Base-by-base conservation (phyloP, 345 rosid species). In the Eutrema japonicum region DNA sequence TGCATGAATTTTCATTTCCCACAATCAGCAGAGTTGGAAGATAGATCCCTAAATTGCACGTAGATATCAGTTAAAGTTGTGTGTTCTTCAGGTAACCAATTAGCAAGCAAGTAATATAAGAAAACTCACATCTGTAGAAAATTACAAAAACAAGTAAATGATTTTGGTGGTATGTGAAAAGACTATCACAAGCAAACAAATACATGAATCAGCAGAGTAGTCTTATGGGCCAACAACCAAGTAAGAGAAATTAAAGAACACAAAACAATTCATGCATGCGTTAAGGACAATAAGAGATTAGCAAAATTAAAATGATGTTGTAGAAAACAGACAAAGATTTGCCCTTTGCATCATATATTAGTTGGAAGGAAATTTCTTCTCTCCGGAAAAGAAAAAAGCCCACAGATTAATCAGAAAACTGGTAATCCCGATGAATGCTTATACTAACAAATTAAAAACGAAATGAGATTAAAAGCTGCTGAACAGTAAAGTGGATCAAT, bases 191-290 rank as follows among this genome's bases (percentile, higher is more conserved):
- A 22, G 8, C 36, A 50, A 66, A 37, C 27, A 37, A 22, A 67
- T 40, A 50, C 35, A 49, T 22, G 40, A 50, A 66, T 22, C 27
- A 51, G 48, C 48, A 51, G 37, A 52, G 49, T 38, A 51, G 71
- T 52, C 54, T 50, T 67, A 52, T 67, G 50, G 71, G 71, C 29
- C 61, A 67, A 67, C 71, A 67, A 67, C 71, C 49, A 67, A 27
- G 27, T n/a, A 52, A 40, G 27, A 5, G 14, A 52, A 0, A 30
- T 32, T 42, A 30, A 54, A 10, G 9, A 43, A 32, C 10, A 55
- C 33, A 18, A 55, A 68, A 67, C 49, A 66, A 51, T 13, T 38
- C 60, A 67, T 67, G 51, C 71, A 67, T 67, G 71, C 49, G 10
- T 41, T 52, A 30, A 37, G 8, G 12, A 26, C 27, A 27, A 29